Conservation (phyloP, 2,329 filamentous ascomycete species). For the Diaporthe helianthi region DNA sequence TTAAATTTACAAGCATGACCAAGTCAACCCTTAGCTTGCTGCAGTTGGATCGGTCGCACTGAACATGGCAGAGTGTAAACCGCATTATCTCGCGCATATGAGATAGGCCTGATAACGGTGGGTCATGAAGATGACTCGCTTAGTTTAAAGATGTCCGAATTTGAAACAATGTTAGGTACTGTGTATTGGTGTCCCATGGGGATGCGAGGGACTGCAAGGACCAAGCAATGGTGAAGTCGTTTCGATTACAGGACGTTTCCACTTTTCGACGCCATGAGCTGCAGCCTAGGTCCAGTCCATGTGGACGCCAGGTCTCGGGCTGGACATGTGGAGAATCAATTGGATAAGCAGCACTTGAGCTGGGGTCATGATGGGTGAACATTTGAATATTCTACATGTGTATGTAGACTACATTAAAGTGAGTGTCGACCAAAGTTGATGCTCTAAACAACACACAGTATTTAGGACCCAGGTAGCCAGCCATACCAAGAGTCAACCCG, state of each 20-base stretch:
- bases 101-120: constrained; percentile 27
- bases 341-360: constrained; percentile 12
- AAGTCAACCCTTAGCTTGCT: neutral
- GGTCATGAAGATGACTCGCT: neutral
- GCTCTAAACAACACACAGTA: too few species aligned
- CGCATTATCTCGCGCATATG: constrained; percentile 17
- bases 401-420: too few species aligned
- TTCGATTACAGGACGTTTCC: constrained; percentile 24
- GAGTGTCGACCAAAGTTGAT: neutral
- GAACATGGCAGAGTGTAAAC: constrained; percentile 9
- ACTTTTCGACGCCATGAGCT: constrained; percentile 4
- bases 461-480: too few species aligned
- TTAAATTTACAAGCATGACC: too few species aligned
- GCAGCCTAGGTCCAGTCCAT: constrained; percentile 5
- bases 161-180: constrained; percentile 8
- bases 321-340: constrained; percentile 2
- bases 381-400: too few species aligned
- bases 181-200: constrained; percentile 23
- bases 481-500: neutral
- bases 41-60: neutral
- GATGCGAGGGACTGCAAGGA: constrained; percentile 1
- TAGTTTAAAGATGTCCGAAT: constrained; percentile 27
- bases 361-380: neutral
- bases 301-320: constrained; percentile 13
- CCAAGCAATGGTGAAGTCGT: constrained; percentile 9